These are phyloP conservation scores for Skeletonema marinoi DNA, from an alignment of 108 stramenopile genomes.

Conservation along the genomic window DNA sequence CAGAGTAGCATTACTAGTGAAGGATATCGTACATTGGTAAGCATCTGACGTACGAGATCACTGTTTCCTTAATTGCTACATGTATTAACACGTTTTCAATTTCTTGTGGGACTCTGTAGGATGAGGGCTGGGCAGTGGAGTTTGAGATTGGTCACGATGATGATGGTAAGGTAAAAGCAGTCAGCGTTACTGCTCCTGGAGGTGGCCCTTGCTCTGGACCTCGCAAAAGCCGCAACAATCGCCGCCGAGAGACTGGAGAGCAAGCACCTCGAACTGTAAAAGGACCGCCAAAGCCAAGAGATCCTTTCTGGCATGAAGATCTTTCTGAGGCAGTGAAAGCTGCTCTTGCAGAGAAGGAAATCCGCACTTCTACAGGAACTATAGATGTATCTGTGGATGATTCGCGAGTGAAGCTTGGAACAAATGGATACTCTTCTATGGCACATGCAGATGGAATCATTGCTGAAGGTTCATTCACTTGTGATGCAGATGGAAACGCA, in stretches of 20 bases:
- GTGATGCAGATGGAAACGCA: constrained; percentile 51
- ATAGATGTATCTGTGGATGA: constrained; percentile 61
- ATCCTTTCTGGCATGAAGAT: constrained; percentile 56
- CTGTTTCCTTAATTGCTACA: neutral
- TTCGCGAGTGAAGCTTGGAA: constrained; percentile 76
- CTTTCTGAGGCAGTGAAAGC: constrained; percentile 54
- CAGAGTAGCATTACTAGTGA: constrained; percentile 68
- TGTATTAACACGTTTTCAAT: constrained; percentile 2
- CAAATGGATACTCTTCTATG: constrained; percentile 63
- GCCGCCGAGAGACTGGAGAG: constrained; percentile 22
- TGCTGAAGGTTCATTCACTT: constrained; percentile 73
- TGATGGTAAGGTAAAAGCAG: constrained; percentile 74
- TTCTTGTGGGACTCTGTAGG: constrained; percentile 27
- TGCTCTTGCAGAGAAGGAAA: constrained; percentile 45
- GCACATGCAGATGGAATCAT: constrained; percentile 62
- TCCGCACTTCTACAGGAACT: constrained; percentile 55
- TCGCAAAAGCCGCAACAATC: constrained; percentile 42
- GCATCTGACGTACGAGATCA: constrained; percentile 3
- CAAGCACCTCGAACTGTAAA: neutral
- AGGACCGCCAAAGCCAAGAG: constrained; percentile 34
- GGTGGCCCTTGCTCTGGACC: constrained; percentile 59
- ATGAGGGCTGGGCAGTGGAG: constrained; percentile 67
- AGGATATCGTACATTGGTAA: constrained; percentile 75
- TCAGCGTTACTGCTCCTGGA: constrained; percentile 68
- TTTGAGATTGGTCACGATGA: constrained; percentile 78